These are phyloP conservation scores for Colletotrichum plurivorum DNA, from an alignment of 2,329 filamentous ascomycete genomes.

Conservation along the genomic window DNA sequence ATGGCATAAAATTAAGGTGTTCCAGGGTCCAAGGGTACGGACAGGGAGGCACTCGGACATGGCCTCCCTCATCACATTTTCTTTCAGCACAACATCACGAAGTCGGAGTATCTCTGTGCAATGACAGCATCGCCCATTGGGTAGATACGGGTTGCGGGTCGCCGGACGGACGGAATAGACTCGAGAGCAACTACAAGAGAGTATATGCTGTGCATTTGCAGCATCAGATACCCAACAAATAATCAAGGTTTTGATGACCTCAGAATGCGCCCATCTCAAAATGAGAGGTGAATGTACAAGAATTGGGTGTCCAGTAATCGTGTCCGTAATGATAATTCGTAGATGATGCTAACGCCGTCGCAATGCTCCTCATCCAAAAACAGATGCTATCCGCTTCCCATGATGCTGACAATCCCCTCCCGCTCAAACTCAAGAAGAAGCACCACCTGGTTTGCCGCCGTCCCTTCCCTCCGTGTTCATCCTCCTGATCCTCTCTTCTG, in stretches of 20 bases:
- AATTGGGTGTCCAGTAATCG: too few species aligned
- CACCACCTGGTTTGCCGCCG: constrained; percentile 38
- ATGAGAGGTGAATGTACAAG: too few species aligned
- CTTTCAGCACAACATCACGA: constrained; percentile 21
- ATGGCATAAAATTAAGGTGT: constrained; percentile 31
- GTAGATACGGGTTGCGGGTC: constrained; percentile 1
- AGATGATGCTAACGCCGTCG: constrained; percentile 25
- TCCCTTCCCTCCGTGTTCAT: constrained; percentile 46
- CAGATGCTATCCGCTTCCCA: background rate
- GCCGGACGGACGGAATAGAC: background rate
- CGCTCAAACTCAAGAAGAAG: constrained; percentile 15
- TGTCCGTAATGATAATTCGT: too few species aligned
- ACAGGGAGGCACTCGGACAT: constrained; percentile 19
- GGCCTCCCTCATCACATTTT: background rate
- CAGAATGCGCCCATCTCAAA: background rate
- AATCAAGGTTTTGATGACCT: background rate
- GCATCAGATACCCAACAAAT: constrained; percentile 1
- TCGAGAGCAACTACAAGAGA: background rate
- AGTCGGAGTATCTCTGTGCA: constrained; percentile 10
- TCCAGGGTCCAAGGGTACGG: constrained; percentile 16
- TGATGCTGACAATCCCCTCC: background rate
- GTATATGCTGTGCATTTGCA: background rate
- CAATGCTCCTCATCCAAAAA: constrained; percentile 20
- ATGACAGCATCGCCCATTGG: constrained; percentile 7
- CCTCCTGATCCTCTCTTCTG: constrained; percentile 75